Base-by-base conservation (phyloP, 345 rosid genomes). In the Eucalyptus paniculata region DNA sequence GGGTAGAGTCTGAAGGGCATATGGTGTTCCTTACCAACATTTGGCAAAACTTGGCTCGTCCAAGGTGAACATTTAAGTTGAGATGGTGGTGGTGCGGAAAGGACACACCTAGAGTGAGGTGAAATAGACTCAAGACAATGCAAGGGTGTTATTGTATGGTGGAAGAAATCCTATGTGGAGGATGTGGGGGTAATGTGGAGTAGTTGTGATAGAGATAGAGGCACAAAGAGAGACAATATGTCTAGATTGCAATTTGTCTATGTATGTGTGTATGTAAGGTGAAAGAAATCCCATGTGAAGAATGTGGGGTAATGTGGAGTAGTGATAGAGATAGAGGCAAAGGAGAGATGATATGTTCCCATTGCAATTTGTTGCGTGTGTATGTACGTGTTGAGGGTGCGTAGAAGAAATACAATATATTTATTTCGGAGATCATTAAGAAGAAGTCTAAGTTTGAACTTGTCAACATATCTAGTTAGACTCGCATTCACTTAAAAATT, bases 341-440 rank as follows among this genome's bases (percentile, higher is more conserved):
- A 2, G 60, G 62, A 56, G 62, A 56, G 62, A 56, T 56, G 62
- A 56, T 56, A 23, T 9, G 62, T 56, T 56, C 30, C 12, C 62
- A 56, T 56, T 23, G 13, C 62, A 56, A 56, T 56, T 56, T 56
- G 13, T 26, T 24, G 1, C 1, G 62, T 56, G 62, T 56, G 14
- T 24, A 24, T 56, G 62, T 56, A 24, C 0, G 4, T 5, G 3
- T 24, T 24, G 62, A 56, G 30, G 5, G 62, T 2, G 13, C 3
- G 1, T 9, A 24, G 13, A 56, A 56, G 62, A 56, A 10, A 56
- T 56, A 56, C 6, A 1, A 56, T 56, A 10, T 56, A 56, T 56
- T 23, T 0, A 56, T 5, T 56, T 56, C 0, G 3, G 0, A 56
- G 1, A 24, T 56, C 13, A 11, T 4, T 26, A 10, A 24, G 1